Base-by-base conservation (phyloP, 257 asterid species). In the Fraxinus anomala region DNA sequence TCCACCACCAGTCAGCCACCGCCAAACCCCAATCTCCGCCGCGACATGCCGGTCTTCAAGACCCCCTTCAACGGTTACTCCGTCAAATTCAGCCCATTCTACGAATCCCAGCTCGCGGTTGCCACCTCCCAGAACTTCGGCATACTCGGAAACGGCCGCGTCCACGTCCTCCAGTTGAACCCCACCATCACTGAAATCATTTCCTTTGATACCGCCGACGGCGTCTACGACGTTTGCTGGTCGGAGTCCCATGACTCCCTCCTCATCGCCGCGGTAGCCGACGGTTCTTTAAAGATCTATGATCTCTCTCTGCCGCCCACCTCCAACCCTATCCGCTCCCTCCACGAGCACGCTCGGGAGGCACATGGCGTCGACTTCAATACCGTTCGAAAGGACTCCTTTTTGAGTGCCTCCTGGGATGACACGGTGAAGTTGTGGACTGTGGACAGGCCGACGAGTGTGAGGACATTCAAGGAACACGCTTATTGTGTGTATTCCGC, bases 121-220 rank as follows among this genome's bases (percentile, higher is more conserved):
- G 97, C 94, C 75, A 95, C 99, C 17, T 86, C 98, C 44, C 99
- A 95, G 75, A 95, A 93, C 81, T 95, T 93, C 86, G 99, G 97
- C 70, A 95, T 93, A 82, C 93, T 93, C 83, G 98, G 99, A 70
- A 95, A 93, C 89, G 99, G 98, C 84, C 96, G 98, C 42, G 72
- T 95, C 80, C 99, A 95, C 89, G 89, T 93, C 79, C 94, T 95
- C 83, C 92, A 91, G 81, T 88, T 93, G 72, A 87, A 89, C 6
- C 92, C 97, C 28, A 28, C 87, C n/a, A 74, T 95, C 84, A 80
- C 94, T 2, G 96, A 92, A 39, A 81, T 91, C 77, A 82, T 89
- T 76, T 72, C 98, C 82, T 95, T 89, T 88, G 99, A 95, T 77
- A 95, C 99, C 7, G 93, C 99, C 72, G 98, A 95, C 82, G 97